phyloP scores from a whole-genome alignment of 2,329 filamentous ascomycete genomes.

The Leptographium lundbergii region DNA sequence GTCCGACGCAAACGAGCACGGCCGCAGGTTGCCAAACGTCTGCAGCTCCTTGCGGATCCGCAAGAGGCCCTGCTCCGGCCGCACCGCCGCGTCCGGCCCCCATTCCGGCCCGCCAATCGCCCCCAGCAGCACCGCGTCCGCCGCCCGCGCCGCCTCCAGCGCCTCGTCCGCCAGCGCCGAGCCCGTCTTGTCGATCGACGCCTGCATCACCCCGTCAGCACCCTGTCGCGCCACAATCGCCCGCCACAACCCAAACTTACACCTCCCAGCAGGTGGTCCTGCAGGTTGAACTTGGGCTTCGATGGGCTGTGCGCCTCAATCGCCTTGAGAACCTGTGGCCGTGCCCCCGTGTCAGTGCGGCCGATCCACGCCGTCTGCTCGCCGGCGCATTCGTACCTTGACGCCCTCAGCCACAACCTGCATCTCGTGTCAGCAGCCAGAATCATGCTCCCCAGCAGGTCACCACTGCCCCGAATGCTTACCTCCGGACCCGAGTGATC shows the following conservation, averaged over 20 bases:
- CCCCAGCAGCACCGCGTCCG: conserved; percentile 82
- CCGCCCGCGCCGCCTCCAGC: conserved; percentile 67
- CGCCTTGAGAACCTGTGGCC: conserved; percentile 58
- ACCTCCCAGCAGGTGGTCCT: conserved; percentile 82
- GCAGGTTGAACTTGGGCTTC: conserved; percentile 70
- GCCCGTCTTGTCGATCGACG: conserved; percentile 75
- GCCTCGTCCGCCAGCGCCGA: conserved; percentile 71
- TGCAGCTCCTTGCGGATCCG: conserved; percentile 84
- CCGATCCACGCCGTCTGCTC: background rate
- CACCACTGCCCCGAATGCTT: conserved; percentile 16
- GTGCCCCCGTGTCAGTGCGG: background rate
- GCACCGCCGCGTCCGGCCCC: conserved; percentile 68
- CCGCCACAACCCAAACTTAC: conserved; percentile 40
- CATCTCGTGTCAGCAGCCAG: conserved; percentile 3
- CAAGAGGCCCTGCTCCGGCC: conserved; percentile 86
- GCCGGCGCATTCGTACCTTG: conserved; percentile 45
- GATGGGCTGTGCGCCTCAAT: conserved; percentile 60
- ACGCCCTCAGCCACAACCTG: conserved; percentile 74
- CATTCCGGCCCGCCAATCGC: conserved; percentile 96
- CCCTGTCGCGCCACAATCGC: too few relatives aligned
- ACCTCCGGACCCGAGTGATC: conserved; percentile 85
- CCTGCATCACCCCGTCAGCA: conserved; percentile 32
- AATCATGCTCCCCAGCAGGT: background rate
- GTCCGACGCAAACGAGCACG: conserved; percentile 89
- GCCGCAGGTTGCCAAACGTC: conserved; percentile 89